Evolutionary conservation across 768 basidiomycete genomes (phyloP).

Genomic region (Tylopilus sp.): DNA sequence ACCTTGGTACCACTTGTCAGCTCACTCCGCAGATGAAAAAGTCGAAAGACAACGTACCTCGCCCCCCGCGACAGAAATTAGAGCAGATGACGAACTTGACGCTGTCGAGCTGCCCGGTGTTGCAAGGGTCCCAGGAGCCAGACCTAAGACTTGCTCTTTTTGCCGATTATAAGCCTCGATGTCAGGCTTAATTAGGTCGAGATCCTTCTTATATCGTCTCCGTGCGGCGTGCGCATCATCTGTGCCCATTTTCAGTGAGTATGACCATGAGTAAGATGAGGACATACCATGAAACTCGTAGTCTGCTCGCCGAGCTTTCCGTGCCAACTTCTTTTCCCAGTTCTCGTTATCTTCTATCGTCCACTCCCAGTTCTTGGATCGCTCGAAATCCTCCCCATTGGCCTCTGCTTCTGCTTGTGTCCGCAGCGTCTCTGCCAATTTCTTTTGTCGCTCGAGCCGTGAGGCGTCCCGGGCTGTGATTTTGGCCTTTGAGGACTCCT

Average conservation of each 20-base stretch:
- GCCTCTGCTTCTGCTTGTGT: constrained; percentile 87
- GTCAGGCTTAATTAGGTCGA: constrained; percentile 87
- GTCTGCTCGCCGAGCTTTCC: constrained; percentile 82
- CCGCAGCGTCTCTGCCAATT: constrained; percentile 83
- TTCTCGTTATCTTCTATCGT: constrained; percentile 30
- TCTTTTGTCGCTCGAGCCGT: constrained; percentile 84
- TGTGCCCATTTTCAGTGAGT: constrained; percentile 28
- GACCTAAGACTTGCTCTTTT: constrained; percentile 80
- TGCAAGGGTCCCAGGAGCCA: constrained; percentile 63
- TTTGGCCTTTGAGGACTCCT: constrained; percentile 79
- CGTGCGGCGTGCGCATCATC: constrained; percentile 90
- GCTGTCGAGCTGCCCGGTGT: constrained; percentile 34
- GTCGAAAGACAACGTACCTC: constrained; percentile 32
- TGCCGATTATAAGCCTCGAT: constrained; percentile 82
- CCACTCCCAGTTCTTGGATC: constrained; percentile 90
- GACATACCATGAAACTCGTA: constrained; percentile 86
- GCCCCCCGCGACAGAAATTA: constrained; percentile 43
- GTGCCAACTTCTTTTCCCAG: constrained; percentile 52
- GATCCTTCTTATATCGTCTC: constrained; percentile 87
- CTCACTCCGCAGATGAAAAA: not conserved
- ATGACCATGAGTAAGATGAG: not conserved
- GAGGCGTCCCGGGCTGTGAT: constrained; percentile 75
- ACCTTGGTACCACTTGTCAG: constrained; percentile 36
- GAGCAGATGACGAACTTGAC: constrained; percentile 28
- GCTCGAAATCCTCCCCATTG: constrained; percentile 91